These are phyloP conservation scores for Sphaerosporella brunnea DNA, from an alignment of 495 filamentous ascomycete genomes.

Conservation along the genomic window DNA sequence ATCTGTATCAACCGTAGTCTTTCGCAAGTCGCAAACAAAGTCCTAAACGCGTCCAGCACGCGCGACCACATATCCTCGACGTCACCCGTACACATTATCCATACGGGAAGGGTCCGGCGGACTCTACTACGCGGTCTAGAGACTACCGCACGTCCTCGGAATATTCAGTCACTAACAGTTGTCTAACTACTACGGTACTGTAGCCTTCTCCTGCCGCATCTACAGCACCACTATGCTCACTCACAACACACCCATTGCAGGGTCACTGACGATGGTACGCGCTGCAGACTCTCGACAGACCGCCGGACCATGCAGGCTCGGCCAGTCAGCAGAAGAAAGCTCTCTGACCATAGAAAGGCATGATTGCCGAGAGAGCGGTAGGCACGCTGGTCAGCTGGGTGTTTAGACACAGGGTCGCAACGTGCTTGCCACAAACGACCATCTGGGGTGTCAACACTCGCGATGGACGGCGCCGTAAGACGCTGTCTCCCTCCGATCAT, in stretches of 20 bases:
- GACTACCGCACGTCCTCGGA: constrained; percentile 82
- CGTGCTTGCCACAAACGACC: constrained; percentile 87
- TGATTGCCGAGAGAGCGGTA: constrained; percentile 88
- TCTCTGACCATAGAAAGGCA: constrained; percentile 78
- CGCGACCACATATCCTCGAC: constrained; percentile 59
- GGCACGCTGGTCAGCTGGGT: no score
- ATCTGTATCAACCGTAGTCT: constrained; percentile 92
- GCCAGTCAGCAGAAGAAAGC: constrained; percentile 59
- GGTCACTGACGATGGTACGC: constrained; percentile 97
- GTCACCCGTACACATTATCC: constrained; percentile 73
- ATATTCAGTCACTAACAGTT: constrained; percentile 97
- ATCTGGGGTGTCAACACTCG: constrained; percentile 98
- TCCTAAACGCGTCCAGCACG: no score
- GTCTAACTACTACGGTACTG: constrained; percentile 99
- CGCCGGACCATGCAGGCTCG: constrained; percentile 66
- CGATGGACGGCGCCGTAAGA: constrained; percentile 81
- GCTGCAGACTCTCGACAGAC: no score
- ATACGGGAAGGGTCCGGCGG: constrained; percentile 76
- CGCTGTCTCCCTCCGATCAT: constrained; percentile 31
- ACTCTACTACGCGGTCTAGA: constrained; percentile 75
- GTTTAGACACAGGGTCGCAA: no score
- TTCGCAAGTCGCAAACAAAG: constrained; percentile 91
- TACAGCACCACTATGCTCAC: no score
- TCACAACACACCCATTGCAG: constrained; percentile 27
- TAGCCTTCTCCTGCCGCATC: constrained; percentile 20